Evolutionary conservation across 257 asterid genomes (phyloP).

Genomic region (Primulina tabacum): DNA sequence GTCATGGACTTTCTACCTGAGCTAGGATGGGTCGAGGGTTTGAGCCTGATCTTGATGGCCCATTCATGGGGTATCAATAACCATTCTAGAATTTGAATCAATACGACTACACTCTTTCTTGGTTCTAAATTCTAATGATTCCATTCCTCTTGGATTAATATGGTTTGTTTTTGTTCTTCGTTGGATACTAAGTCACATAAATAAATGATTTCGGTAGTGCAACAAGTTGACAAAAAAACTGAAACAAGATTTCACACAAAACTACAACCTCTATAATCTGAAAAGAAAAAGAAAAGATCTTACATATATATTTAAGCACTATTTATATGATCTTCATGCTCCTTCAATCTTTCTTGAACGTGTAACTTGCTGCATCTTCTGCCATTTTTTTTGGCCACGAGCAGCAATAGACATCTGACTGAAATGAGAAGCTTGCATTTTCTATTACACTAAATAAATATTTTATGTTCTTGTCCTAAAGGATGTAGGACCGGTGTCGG

Average conservation of each 20-base stretch:
- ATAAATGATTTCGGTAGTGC: neutral
- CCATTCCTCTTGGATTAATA: too few species aligned
- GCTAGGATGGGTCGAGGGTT: too few species aligned
- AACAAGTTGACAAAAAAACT: constrained; percentile 28
- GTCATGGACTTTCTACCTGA: too few species aligned
- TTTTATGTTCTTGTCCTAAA: neutral
- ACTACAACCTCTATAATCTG: constrained; percentile 25
- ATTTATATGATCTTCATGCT: constrained; percentile 34
- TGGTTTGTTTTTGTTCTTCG: too few species aligned
- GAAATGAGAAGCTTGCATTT: neutral
- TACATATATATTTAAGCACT: constrained; percentile 24
- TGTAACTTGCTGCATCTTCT: constrained; percentile 29
- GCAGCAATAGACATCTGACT: constrained; percentile 5
- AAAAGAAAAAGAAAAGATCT: constrained; percentile 13
- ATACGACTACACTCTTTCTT: neutral
- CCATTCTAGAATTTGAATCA: too few species aligned
- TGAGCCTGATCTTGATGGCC: too few species aligned
- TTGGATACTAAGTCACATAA: neutral
- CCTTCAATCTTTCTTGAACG: constrained; percentile 25
- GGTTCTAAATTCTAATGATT: too few species aligned
- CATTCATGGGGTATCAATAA: too few species aligned
- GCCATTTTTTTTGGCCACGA: constrained; percentile 28
- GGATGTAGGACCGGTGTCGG: neutral
- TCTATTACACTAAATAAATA: neutral
- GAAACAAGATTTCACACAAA: constrained; percentile 44